Evolutionary conservation across 257 asterid species (phyloP), one percentile per base, ranked within the genome.

Genomic region (Nicotiana undulata): DNA sequence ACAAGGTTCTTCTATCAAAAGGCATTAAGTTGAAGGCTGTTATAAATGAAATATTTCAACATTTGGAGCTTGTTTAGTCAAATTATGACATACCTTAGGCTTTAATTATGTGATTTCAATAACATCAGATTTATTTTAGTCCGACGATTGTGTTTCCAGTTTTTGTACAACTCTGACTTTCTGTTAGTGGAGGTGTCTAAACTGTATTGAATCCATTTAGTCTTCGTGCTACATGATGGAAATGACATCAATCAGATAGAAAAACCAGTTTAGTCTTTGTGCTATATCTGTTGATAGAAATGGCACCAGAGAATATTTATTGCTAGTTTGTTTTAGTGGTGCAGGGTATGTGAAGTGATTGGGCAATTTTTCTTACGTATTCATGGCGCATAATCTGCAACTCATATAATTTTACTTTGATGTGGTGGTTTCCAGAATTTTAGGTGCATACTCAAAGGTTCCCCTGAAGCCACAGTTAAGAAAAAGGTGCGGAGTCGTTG

Each of bases 381-480:
- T 32, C 75, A 66, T 66, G 28, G 75, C 52, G 8, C 26, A 9
- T 66, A 66, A 17, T 66, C 75, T 80, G 63, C 79, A 82, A 32
- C 28, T 66, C n/a, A 4, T 66, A 66, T 66, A 66, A 24, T 67
- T 83, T 65, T 52, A 61, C 24, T 60, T 9, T 82, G 78, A 24
- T 79, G 18, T 86, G 81, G 82, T 20, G 75, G 75, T 32, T 66
- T 78, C 66, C 86, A 94, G 98, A 93, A 86, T 93, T 86, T 90
- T 91, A 32, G 83, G 83, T 87, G 94, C 90, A 82, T 83, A 90
- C 84, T 82, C 93, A 40, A 87, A 89, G 87, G 96, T 87, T 86
- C 87, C 96, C 61, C 82, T 89, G 20, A 86, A 87, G 87, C 66
- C 92, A 46, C 89, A 86, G 81, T 88, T 81, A 65, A 86, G 91